Evolutionary conservation across 2,329 filamentous ascomycete species (phyloP).

Genomic region (Colletotrichum lini): DNA sequence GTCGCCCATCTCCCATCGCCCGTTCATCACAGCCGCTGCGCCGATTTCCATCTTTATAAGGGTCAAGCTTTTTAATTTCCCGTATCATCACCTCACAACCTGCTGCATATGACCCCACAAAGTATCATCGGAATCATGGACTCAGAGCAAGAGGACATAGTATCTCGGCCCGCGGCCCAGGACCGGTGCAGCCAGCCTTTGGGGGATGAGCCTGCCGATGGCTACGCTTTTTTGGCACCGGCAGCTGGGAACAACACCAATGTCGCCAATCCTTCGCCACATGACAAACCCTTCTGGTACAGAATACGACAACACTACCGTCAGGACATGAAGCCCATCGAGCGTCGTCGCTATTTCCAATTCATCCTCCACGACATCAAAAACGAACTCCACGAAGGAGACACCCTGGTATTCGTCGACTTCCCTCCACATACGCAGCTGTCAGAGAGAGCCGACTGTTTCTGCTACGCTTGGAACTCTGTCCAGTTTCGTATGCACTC

Average conservation of each 20-base stretch:
- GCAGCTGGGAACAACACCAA: not conserved
- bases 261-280: not conserved
- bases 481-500: slow-evolving; percentile 62
- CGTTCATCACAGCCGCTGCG: not conserved
- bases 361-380: slow-evolving; percentile 43
- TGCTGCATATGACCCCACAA: not conserved
- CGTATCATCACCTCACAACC: not conserved
- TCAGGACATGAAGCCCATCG: slow-evolving; percentile 20
- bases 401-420: slow-evolving; percentile 62
- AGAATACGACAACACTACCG: not conserved
- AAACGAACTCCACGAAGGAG: slow-evolving; percentile 50
- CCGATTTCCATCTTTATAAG: not conserved
- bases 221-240: not conserved
- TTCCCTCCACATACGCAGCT: slow-evolving; percentile 48
- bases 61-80: too few relatives aligned
- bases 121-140: slow-evolving; percentile 2
- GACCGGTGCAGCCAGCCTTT: not conserved
- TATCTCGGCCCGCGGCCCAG: too few relatives aligned
- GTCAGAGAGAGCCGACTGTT: slow-evolving; percentile 51
- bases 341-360: slow-evolving; percentile 23
- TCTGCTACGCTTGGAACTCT: slow-evolving; percentile 51
- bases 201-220: not conserved
- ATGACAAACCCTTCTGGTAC: not conserved
- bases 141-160: not conserved
- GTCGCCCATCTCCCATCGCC: too few relatives aligned